Evolutionary conservation across 73 alveolate species (phyloP), one percentile per base, ranked within the genome.

Genomic region (Effrenium voratum): DNA sequence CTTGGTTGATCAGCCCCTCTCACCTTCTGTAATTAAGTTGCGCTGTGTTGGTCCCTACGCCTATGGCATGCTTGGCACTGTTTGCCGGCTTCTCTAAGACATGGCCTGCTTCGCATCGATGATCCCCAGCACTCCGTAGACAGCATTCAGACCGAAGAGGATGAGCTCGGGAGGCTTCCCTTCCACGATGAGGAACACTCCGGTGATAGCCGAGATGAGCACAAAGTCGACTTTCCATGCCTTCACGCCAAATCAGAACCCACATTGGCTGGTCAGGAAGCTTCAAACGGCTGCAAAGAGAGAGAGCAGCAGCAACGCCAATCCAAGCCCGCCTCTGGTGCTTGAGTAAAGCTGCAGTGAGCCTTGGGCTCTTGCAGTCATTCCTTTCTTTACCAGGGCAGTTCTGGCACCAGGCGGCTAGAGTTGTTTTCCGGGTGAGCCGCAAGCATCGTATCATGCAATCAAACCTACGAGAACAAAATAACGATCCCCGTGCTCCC

Each of bases 141-240:
- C 63, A 85, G 85, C 60, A 70, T 49, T 87, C 28, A 87, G 95
- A 13, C 95, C 95, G 15, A 87, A 87, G 5, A 87, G 72, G 32
- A 87, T 87, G 72, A 87, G 85, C 68, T 87, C 95, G 10, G 95
- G 85, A 1, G 95, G 22, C 43, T 41, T 19, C 30, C 95, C 95
- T 45, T 87, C 95, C 36, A 87, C 95, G 36, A 87, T 87, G 72
- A 87, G 84, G 45, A n/a, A 87, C 13, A 87, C 44, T 60, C 95
- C 95, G 34, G 63, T 36, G 72, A 87, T 46, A 40, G 95, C 95
- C 70, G 95, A 87, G 49, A 87, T 76, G 47, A 87, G 72, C 26
- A 87, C 95, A 38, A 87, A 87, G 70, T 87, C 95, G 45, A 87
- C 84, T 43, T 87, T 59, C 95, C 95, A 87, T 2, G 85, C 95